Conservation (phyloP, 352 stramenopile species). For the Saprolegnia parasitica region DNA sequence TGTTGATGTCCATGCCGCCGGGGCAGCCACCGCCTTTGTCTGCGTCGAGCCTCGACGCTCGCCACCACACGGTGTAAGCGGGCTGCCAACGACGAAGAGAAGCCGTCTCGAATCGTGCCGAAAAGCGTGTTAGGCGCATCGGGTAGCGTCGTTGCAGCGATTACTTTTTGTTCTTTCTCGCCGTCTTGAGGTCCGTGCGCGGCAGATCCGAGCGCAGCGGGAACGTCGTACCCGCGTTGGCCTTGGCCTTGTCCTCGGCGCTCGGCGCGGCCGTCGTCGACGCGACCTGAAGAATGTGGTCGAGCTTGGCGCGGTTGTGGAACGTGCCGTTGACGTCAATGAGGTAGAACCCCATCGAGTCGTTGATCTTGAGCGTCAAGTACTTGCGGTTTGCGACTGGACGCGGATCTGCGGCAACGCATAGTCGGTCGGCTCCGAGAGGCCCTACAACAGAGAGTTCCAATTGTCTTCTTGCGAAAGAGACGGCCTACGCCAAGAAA, state of each 20-base stretch:
- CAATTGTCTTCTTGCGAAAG: neutral
- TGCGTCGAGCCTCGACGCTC: too few relatives aligned
- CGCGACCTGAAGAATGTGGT: conserved; percentile 68
- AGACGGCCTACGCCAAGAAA: conserved; percentile 68
- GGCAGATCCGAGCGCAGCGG: conserved; percentile 15
- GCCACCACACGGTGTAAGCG: neutral
- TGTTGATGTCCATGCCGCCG: too few relatives aligned
- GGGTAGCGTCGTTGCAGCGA: too few relatives aligned
- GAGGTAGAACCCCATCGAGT: conserved; percentile 69
- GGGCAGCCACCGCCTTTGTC: too few relatives aligned
- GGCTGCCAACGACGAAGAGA: neutral
- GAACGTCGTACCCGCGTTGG: neutral
- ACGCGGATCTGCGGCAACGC: conserved; percentile 64
- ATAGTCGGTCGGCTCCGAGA: conserved; percentile 59
- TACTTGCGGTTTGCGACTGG: conserved; percentile 79
- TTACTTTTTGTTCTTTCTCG: conserved; percentile 17
- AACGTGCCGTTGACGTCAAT: conserved; percentile 76
- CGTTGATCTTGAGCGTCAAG: conserved; percentile 79
- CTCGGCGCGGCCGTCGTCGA: neutral
- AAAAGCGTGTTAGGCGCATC: neutral
- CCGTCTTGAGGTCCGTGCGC: conserved; percentile 10
- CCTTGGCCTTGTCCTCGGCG: neutral
- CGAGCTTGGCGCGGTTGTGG: conserved; percentile 82
- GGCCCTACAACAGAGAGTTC: conserved; percentile 38
- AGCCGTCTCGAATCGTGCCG: neutral